Percentiles rank a stretch among this genome's conserved stretches.
phyloP scores from a whole-genome alignment of 169 alveolate genomes.

The Plasmodium coatneyi region DNA sequence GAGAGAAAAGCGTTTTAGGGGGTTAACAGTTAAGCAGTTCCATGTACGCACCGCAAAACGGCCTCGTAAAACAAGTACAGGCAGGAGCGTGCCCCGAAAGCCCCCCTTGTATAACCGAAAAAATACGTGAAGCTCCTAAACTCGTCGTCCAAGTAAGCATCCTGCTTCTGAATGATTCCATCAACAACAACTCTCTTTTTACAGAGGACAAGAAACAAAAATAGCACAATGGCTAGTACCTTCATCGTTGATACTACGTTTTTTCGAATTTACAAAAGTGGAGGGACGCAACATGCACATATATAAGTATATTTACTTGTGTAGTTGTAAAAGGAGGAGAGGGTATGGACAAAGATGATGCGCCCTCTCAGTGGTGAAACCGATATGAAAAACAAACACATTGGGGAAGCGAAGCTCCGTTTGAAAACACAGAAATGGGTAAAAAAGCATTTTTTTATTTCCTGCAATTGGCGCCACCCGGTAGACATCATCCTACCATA shows the following conservation, averaged over 20 bases:
- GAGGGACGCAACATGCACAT: background rate
- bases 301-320: background rate
- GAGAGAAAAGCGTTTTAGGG: background rate
- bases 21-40: background rate
- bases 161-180: constrained; percentile 26
- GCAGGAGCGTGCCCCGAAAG: background rate
- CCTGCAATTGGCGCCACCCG: background rate
- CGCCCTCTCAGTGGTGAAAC: background rate
- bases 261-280: background rate
- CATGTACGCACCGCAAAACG: background rate
- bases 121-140: constrained; percentile 66
- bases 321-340: background rate
- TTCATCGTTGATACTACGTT: constrained; percentile 14
- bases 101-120: constrained; percentile 34
- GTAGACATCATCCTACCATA: background rate
- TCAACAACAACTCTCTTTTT: constrained; percentile 17
- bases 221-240: background rate
- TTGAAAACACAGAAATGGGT: background rate
- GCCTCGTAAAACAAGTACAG: background rate
- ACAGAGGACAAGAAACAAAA: constrained; percentile 25
- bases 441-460: background rate
- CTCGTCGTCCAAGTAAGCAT: constrained; percentile 64
- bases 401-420: background rate
- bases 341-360: background rate
- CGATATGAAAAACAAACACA: background rate